Percentiles rank a stretch among this genome's conserved stretches.
These are phyloP conservation scores for Aspergillus cristatus DNA, from an alignment of 495 filamentous ascomycete genomes.

Conservation along the genomic window DNA sequence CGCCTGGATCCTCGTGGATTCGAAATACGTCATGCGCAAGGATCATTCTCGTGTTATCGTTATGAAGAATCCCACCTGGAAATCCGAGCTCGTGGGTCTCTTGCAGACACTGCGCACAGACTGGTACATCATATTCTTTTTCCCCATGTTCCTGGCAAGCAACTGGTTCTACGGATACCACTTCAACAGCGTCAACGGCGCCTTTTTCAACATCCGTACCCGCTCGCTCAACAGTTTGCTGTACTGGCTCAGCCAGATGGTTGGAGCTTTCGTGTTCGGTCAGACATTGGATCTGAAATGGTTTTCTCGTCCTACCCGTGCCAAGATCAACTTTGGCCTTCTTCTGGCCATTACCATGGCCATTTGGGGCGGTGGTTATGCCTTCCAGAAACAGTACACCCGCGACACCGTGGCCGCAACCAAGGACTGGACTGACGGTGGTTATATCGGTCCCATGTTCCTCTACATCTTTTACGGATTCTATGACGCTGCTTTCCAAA, in stretches of 20 bases:
- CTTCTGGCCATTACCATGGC: constrained; percentile 68
- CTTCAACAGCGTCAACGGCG: constrained; percentile 45
- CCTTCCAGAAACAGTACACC: constrained; percentile 58
- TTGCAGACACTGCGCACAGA: constrained; percentile 63
- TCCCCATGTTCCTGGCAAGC: constrained; percentile 67
- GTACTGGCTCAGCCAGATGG: constrained; percentile 84
- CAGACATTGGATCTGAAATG: constrained; percentile 58
- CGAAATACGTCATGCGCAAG: constrained; percentile 63
- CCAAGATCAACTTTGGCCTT: constrained; percentile 56
- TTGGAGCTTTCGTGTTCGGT: constrained; percentile 73
- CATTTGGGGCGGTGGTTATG: constrained; percentile 85
- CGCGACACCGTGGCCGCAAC: constrained; percentile 39
- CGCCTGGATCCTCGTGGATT: constrained; percentile 64
- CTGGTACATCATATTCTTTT: constrained; percentile 73
- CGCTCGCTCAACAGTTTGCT: constrained; percentile 74
- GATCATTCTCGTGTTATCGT: constrained; percentile 78
- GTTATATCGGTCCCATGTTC: constrained; percentile 77
- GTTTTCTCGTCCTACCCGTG: constrained; percentile 61
- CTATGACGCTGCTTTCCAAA: constrained; percentile 82
- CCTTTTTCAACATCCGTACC: constrained; percentile 74
- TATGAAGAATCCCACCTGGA: constrained; percentile 80
- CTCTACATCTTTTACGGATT: constrained; percentile 92
- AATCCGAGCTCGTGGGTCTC: constrained; percentile 68
- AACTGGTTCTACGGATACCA: constrained; percentile 47
- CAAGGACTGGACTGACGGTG: constrained; percentile 56